These are phyloP conservation scores for Filobasidium wieringae DNA, from an alignment of 768 basidiomycete genomes.

Conservation along the genomic window DNA sequence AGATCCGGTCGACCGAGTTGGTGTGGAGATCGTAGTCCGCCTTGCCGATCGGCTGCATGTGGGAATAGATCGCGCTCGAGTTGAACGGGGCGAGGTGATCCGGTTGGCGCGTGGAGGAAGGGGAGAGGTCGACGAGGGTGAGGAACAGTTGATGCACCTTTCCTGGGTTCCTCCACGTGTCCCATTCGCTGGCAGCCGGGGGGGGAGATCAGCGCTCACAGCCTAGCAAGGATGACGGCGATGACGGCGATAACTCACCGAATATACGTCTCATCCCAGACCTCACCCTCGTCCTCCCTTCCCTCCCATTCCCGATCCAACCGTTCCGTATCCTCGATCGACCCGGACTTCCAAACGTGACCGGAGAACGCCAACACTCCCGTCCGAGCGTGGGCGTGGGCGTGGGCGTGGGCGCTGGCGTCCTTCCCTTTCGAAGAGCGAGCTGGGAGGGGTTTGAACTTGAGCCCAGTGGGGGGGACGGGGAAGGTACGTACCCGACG, in stretches of 20 bases:
- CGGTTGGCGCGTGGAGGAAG: conserved; percentile 22
- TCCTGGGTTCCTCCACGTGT: conserved; percentile 54
- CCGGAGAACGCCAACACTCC: conserved; percentile 73
- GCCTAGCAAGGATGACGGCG: not conserved
- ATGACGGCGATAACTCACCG: conserved; percentile 29
- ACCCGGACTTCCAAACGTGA: conserved; percentile 63
- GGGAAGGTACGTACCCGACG: conserved; percentile 24
- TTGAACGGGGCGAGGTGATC: conserved; percentile 51
- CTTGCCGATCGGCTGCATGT: conserved; percentile 2
- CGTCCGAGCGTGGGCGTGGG: no score
- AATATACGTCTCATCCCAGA: conserved; percentile 58
- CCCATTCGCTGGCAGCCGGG: conserved; percentile 48
- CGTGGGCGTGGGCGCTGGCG: not conserved
- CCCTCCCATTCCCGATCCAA: conserved; percentile 62
- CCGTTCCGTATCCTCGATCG: conserved; percentile 55
- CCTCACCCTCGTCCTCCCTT: conserved; percentile 58
- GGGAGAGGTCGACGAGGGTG: conserved; percentile 43
- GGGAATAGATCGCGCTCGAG: conserved; percentile 44
- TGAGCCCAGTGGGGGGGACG: conserved; percentile 10
- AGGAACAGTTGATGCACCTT: conserved; percentile 65
- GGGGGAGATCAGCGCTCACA: not conserved
- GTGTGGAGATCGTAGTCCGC: conserved; percentile 26
- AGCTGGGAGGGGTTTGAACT: conserved; percentile 16
- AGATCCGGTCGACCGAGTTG: conserved; percentile 60
- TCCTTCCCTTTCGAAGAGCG: not conserved